These are phyloP conservation scores for Acephala macrosclerotiorum DNA, from an alignment of 2,329 filamentous ascomycete genomes.

Conservation along the genomic window DNA sequence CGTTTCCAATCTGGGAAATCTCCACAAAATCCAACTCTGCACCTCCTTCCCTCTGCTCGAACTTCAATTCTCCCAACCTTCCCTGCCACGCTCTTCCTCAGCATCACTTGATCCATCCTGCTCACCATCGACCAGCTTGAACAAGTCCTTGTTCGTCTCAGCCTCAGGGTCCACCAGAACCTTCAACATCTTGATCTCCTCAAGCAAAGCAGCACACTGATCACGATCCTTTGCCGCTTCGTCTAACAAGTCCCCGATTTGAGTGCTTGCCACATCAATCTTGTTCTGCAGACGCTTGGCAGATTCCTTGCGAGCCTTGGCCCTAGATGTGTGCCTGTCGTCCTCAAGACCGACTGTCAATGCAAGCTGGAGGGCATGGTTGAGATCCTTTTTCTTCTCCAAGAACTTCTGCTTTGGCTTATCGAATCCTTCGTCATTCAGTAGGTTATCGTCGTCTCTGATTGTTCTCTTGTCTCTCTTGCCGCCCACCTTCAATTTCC, in stretches of 20 bases:
- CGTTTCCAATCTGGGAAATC: too few species aligned
- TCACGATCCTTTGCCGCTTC: constrained; percentile 23
- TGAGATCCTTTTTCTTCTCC: constrained; percentile 13
- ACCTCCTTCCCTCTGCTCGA: too few species aligned
- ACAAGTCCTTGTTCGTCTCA: constrained; percentile 28
- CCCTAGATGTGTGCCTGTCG: constrained; percentile 6
- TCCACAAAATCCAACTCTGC: neutral
- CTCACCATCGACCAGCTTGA: constrained; percentile 16
- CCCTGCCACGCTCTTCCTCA: constrained; percentile 8
- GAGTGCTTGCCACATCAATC: constrained; percentile 21
- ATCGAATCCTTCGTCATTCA: constrained; percentile 2
- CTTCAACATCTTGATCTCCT: constrained; percentile 33
- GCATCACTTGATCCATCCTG: constrained; percentile 10
- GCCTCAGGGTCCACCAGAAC: constrained; percentile 29
- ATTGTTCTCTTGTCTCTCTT: constrained; percentile 15
- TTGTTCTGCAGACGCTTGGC: constrained; percentile 31
- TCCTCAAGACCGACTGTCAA: constrained; percentile 8
- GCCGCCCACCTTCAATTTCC: constrained; percentile 29
- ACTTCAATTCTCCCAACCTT: neutral
- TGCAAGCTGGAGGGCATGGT: constrained; percentile 21
- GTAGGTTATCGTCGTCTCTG: constrained; percentile 16
- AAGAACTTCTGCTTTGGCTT: constrained; percentile 15
- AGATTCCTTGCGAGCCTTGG: constrained; percentile 20
- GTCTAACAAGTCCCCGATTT: constrained; percentile 32
- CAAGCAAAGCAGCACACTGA: constrained; percentile 33